A percentile compares a stretch with the other conserved stretches of the same genome.
Evolutionary conservation across 495 filamentous ascomycete species (phyloP).

Genomic region (Hypoxylon perforatum): DNA sequence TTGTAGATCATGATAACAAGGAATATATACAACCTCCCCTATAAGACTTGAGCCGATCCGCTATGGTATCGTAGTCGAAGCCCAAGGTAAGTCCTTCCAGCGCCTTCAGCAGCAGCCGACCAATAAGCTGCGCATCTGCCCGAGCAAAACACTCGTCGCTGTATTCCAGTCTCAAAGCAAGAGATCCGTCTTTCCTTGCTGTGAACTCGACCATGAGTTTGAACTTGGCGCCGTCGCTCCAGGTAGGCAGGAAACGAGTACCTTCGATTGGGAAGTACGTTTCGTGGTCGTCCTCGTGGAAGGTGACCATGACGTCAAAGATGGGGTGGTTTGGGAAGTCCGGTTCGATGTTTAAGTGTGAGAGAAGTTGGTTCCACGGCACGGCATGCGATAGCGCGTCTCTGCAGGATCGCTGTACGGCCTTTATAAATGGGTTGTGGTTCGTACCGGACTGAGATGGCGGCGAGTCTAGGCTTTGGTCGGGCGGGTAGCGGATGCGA

Average conservation of each 20-base stretch:
- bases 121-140: too few species aligned
- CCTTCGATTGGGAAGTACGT: slow-evolving; percentile 25
- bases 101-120: too few species aligned
- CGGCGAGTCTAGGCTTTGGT: not conserved
- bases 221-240: slow-evolving; percentile 43
- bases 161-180: slow-evolving; percentile 75
- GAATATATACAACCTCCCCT: too few species aligned
- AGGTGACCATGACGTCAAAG: slow-evolving; percentile 50
- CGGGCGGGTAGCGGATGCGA: slow-evolving; percentile 36
- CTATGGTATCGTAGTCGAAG: too few species aligned
- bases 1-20: too few species aligned
- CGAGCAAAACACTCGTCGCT: slow-evolving; percentile 7
- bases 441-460: not conserved
- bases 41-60: too few species aligned
- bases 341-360: slow-evolving; percentile 29
- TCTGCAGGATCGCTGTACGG: slow-evolving; percentile 29
- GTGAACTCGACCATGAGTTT: slow-evolving; percentile 43
- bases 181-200: slow-evolving; percentile 32
- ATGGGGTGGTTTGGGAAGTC: slow-evolving; percentile 43
- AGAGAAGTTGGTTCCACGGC: slow-evolving; percentile 27
- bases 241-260: slow-evolving; percentile 16
- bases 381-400: slow-evolving; percentile 39
- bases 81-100: too few species aligned
- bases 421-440: slow-evolving; percentile 16
- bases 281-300: slow-evolving; percentile 34